A percentile compares a stretch with the other conserved stretches of the same genome.
Conservation (phyloP, 1,284 basidiomycete species). For the Sparassis latifolia region DNA sequence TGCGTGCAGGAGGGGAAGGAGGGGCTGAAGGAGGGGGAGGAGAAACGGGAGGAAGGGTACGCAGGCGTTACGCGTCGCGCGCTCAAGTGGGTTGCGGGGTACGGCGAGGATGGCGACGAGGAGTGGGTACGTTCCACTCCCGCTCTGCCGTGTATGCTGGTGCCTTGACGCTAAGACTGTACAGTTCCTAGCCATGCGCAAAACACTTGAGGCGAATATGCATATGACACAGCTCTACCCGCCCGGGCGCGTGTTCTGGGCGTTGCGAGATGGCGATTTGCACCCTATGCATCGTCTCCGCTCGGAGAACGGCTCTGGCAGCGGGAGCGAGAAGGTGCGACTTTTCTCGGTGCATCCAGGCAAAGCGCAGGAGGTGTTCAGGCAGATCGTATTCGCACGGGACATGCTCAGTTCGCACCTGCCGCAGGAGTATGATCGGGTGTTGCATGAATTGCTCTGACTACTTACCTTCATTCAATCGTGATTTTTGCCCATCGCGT, state of each 20-base stretch:
- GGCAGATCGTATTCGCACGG: conserved; percentile 73
- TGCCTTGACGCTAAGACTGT: not conserved
- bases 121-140: conserved; percentile 50
- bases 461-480: not conserved
- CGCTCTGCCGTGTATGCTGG: not conserved
- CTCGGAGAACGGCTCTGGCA: conserved; percentile 9
- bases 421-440: conserved; percentile 41
- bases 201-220: conserved; percentile 85
- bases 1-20: conserved; percentile 52
- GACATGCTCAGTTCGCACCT: conserved; percentile 67
- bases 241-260: conserved; percentile 76
- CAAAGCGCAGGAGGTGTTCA: conserved; percentile 70
- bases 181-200: conserved; percentile 71
- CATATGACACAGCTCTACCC: conserved; percentile 69
- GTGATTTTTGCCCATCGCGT: too few species aligned
- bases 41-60: conserved; percentile 39
- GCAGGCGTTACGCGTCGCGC: conserved; percentile 54
- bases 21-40: conserved; percentile 22
- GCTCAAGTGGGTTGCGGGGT: conserved; percentile 50
- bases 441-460: conserved; percentile 50
- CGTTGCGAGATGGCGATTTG: conserved; percentile 61
- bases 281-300: conserved; percentile 42
- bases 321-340: conserved; percentile 41
- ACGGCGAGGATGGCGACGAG: conserved; percentile 46
- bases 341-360: conserved; percentile 58